Base-by-base conservation (phyloP, 106 monocot genomes). In the Acanthochlamys bracteata region DNA sequence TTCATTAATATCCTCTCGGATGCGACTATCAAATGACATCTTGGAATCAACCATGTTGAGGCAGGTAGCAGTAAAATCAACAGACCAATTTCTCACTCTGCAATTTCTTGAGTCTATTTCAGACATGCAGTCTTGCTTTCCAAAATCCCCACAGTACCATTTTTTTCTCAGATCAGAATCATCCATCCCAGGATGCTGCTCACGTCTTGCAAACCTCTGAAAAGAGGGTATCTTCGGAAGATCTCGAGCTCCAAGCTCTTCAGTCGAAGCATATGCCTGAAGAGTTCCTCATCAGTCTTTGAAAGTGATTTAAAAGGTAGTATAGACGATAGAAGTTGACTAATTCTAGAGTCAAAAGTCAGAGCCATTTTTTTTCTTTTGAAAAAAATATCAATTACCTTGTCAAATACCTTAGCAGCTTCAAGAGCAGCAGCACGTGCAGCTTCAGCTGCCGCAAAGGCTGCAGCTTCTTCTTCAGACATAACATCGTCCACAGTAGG, bases 181-280 rank as follows among this genome's bases (percentile, higher is more conserved):
- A 67, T 93, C 93, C 71, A 75, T 41, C 64, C 82, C 65, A 4
- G 58, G 19, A 74, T 78, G 68, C 17, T 93, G 79, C n/a, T 90
- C 84, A 56, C 90, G 86, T 54, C 79, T 88, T 16, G 78, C 88
- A 83, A 91, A 96, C 73, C 82, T 91, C 58, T 96, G 91, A 26
- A 96, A 96, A 55, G 90, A 91, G 67, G 91, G 91, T 84, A 96
- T 96, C 75, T 96, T 96, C 16, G 96, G 96, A 49, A 96, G 96
- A 47, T 91, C 91, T 11, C 66, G 73, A 43, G 71, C 27, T 46
- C 25, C 77, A 20, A 64, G 55, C 56, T 87, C 84, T 80, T 91
- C 91, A 39, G 78, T 78, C 64, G 90, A 85, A 73, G 89, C 88
- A 85, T 82, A 96, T 62, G 96, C 96, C 96, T 96, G 53, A 42